Conservation (phyloP, 2,329 filamentous ascomycete species). For the Microdochium bolleyi region DNA sequence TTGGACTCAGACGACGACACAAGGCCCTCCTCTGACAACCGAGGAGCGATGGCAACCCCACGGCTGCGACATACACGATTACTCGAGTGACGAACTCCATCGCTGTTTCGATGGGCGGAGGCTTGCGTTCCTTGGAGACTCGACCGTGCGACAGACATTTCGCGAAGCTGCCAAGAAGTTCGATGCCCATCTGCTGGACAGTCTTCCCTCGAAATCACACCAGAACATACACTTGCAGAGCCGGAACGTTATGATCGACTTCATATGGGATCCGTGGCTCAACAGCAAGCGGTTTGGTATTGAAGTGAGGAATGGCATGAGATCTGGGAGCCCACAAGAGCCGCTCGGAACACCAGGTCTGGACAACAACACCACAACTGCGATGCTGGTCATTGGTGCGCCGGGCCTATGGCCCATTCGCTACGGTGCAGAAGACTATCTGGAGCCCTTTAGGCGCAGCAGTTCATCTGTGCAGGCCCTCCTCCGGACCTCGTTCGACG, state of each 20-base stretch:
- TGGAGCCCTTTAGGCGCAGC: slow-evolving; percentile 34
- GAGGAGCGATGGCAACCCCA: slow-evolving; percentile 50
- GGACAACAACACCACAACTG: slow-evolving; percentile 4
- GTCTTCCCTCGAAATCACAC: slow-evolving; percentile 33
- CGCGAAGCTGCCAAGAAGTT: slow-evolving; percentile 41
- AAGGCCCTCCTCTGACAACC: slow-evolving; percentile 1
- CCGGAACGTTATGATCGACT: slow-evolving; percentile 13
- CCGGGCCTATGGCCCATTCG: slow-evolving; percentile 47
- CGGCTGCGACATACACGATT: slow-evolving; percentile 51
- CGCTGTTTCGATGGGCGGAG: slow-evolving; percentile 42
- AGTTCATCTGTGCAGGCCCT: slow-evolving; percentile 35
- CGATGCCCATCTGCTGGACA: slow-evolving; percentile 28
- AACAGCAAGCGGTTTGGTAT: slow-evolving; percentile 36
- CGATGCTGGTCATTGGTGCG: slow-evolving; percentile 42
- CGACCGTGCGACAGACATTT: slow-evolving; percentile 48
- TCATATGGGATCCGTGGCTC: slow-evolving; percentile 57
- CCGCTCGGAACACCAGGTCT: slow-evolving; percentile 1
- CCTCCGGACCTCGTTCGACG: slow-evolving; percentile 15
- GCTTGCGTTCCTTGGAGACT: slow-evolving; percentile 55
- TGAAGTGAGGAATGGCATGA: slow-evolving; percentile 11
- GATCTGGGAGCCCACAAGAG: neutral
- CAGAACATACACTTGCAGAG: slow-evolving; percentile 35
- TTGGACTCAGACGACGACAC: slow-evolving; percentile 11
- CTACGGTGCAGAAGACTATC: slow-evolving; percentile 35
- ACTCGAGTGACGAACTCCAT: slow-evolving; percentile 40